Conservation (phyloP, 2,329 filamentous ascomycete genomes). For the Zarea fungicola region DNA sequence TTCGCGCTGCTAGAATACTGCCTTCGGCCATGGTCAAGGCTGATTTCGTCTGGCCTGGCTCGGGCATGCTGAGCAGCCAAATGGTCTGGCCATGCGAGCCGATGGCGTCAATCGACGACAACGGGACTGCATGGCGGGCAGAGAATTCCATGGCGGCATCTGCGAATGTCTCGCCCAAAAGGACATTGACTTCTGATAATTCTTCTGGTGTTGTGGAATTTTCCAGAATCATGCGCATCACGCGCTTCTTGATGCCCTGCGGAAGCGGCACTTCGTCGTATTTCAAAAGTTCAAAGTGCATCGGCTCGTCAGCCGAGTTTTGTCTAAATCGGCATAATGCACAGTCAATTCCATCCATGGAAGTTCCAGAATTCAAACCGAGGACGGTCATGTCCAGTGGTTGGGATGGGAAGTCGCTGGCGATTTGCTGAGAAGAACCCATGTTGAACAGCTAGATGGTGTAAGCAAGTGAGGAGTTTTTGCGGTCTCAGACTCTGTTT, state of each 20-base stretch:
- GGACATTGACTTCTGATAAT: slow-evolving; percentile 51
- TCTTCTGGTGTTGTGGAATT: slow-evolving; percentile 48
- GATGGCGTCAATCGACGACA: slow-evolving; percentile 46
- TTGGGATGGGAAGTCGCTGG: background rate
- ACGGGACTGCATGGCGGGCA: slow-evolving; percentile 35
- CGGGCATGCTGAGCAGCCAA: slow-evolving; percentile 50
- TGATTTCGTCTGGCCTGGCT: slow-evolving; percentile 38
- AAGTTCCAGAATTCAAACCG: slow-evolving; percentile 45
- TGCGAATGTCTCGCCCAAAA: slow-evolving; percentile 53
- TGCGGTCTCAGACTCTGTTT: no score
- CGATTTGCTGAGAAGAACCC: background rate
- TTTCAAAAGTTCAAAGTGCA: slow-evolving; percentile 53
- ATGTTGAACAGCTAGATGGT: background rate
- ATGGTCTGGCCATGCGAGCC: slow-evolving; percentile 56
- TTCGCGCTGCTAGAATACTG: slow-evolving; percentile 47
- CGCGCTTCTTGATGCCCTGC: slow-evolving; percentile 47
- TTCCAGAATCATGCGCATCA: slow-evolving; percentile 52
- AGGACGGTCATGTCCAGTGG: slow-evolving; percentile 47
- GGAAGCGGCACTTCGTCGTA: slow-evolving; percentile 53
- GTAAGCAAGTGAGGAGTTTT: background rate
- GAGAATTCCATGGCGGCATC: slow-evolving; percentile 46
- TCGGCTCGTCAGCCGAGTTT: slow-evolving; percentile 42
- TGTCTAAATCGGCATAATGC: slow-evolving; percentile 53
- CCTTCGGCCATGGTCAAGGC: slow-evolving; percentile 55
- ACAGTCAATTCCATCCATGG: slow-evolving; percentile 55